A percentile compares a stretch with the other conserved stretches of the same genome.
Conservation (phyloP, 352 stramenopile genomes). For the Nothophytophthora sp. region DNA sequence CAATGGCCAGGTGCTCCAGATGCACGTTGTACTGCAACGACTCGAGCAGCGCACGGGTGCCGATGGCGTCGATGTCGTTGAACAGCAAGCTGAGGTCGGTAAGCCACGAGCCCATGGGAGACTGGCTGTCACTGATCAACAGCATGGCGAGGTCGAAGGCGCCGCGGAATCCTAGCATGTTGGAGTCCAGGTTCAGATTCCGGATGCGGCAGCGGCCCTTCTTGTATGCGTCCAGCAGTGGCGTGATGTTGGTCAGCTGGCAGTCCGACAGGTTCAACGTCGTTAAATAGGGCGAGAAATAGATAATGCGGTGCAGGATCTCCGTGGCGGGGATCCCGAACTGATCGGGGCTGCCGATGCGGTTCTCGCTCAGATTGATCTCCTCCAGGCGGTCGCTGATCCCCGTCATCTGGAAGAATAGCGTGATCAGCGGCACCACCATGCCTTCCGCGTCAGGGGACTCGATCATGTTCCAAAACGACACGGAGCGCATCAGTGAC, state of each 20-base stretch:
- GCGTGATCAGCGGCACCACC: conserved; percentile 49
- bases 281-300: conserved; percentile 60
- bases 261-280: conserved; percentile 49
- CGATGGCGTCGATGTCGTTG: conserved; percentile 56
- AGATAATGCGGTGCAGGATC: conserved; percentile 55
- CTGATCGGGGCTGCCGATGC: conserved; percentile 51
- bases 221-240: conserved; percentile 52
- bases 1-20: conserved; percentile 49
- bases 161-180: conserved; percentile 56
- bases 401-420: conserved; percentile 58
- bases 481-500: conserved; percentile 39
- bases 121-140: conserved; percentile 52
- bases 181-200: conserved; percentile 51
- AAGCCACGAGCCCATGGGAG: conserved; percentile 35
- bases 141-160: conserved; percentile 61
- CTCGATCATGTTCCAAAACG: conserved; percentile 63
- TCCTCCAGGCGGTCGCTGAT: conserved; percentile 54
- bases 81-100: conserved; percentile 53
- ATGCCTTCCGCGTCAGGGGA: conserved; percentile 43
- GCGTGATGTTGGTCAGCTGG: conserved; percentile 51
- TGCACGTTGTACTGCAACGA: conserved; percentile 55
- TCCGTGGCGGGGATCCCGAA: conserved; percentile 52
- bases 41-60: conserved; percentile 47
- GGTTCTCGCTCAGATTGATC: conserved; percentile 60
- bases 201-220: conserved; percentile 47